phyloP scores from a whole-genome alignment of 169 alveolate genomes.

The Plasmodium coatneyi region DNA sequence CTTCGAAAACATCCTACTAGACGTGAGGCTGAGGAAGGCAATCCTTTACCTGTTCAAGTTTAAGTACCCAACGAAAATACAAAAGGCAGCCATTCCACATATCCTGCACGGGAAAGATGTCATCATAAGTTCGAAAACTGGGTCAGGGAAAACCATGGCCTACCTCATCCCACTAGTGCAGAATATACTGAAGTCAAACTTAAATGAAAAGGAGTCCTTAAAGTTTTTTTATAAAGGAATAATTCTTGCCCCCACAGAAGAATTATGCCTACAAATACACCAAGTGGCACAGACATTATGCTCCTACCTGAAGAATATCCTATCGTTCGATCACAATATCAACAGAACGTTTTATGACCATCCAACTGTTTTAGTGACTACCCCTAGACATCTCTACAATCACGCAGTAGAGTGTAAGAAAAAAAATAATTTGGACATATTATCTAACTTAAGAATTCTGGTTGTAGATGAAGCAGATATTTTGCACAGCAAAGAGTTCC shows the following conservation, averaged over 20 bases:
- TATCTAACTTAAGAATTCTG: slow-evolving; percentile 66
- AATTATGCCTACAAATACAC: slow-evolving; percentile 76
- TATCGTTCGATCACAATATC: slow-evolving; percentile 71
- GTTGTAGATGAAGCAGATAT: slow-evolving; percentile 85
- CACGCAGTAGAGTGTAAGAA: slow-evolving; percentile 55
- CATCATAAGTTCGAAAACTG: slow-evolving; percentile 81
- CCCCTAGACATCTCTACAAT: slow-evolving; percentile 67
- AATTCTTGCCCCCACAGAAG: slow-evolving; percentile 83
- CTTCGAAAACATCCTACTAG: slow-evolving; percentile 50
- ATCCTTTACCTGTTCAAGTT: slow-evolving; percentile 29
- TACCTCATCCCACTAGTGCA: slow-evolving; percentile 79
- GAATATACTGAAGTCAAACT: slow-evolving; percentile 35
- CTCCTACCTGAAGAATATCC: slow-evolving; percentile 38
- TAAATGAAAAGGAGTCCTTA: slow-evolving; percentile 42
- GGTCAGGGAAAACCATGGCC: slow-evolving; percentile 87
- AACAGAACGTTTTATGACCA: slow-evolving; percentile 53
- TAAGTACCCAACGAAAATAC: slow-evolving; percentile 49
- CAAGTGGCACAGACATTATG: slow-evolving; percentile 65
- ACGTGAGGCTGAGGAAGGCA: slow-evolving; percentile 63
- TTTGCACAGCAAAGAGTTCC: slow-evolving; percentile 79
- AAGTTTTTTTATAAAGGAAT: slow-evolving; percentile 74
- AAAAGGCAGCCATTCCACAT: slow-evolving; percentile 75
- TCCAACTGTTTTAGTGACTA: slow-evolving; percentile 77
- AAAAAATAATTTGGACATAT: slow-evolving; percentile 59
- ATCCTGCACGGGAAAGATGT: slow-evolving; percentile 82